Evolutionary conservation across 1,139 yeast species (phyloP), one percentile per base, ranked within the genome.

Genomic region (Hanseniaspora uvarum): DNA sequence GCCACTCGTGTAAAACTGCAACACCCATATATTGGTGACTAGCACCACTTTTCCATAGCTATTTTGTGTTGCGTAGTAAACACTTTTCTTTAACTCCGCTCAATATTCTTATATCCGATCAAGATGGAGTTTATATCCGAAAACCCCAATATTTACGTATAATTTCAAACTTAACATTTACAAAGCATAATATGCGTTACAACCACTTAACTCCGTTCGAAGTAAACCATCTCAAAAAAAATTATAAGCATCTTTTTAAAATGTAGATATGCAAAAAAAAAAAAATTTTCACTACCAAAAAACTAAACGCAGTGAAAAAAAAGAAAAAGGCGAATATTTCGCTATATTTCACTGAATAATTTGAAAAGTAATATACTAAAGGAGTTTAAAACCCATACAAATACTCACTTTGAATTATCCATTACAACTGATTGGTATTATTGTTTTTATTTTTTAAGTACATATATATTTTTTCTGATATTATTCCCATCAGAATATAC

Each of bases 31-130:
- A n/a, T n/a, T n/a, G n/a, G n/a, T n/a, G n/a, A n/a, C n/a, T 61
- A 67, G 60, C 5, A 31, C 72, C 69, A 14, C 37, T 38, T 16
- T 3, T 21, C 1, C 7, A 36, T n/a, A 26, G 24, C 28, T 52
- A 43, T 45, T 44, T 47, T 19, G 5, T 34, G 28, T 28, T 4
- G 7, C 3, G 4, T 28, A 28, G 11, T 4, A 10, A 10, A 28
- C 31, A 3, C 8, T 28, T 10, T 28, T 28, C 31, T 28, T 28
- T 3, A 4, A 10, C 2, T 10, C 31, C 11, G 31, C 31, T 10
- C 31, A 12, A 12, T 28, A 6, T 2, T 10, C 31, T 28, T 28
- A 28, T 28, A 28, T 28, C 31, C 31, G 31, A 28, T 4, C 4
- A 4, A 3, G 7, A 12, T 28, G n/a, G n/a, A n/a, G 31, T 28